Evolutionary conservation across 768 basidiomycete genomes (phyloP), one percentile per base, ranked within the genome.

Genomic region (Boletus edulis): DNA sequence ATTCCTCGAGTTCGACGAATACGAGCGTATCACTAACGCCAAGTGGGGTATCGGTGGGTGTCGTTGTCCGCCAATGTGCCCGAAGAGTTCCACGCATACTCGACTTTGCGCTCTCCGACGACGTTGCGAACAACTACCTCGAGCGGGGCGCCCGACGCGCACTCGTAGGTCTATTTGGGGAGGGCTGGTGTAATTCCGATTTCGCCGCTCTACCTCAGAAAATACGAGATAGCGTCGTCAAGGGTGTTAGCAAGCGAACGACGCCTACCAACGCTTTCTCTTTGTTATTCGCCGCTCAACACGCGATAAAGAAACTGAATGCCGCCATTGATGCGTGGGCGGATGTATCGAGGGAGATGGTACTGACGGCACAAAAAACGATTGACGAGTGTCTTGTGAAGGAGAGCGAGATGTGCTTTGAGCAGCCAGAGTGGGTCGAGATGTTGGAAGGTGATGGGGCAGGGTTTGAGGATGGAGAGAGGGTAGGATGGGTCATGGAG

Each of bases 1-100:
- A 2, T 89, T 87, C 64, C 78, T 91, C 44, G 81, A 87, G 27
- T 91, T 93, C 64, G 71, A 80, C n/a, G 84, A 86, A 57, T 92
- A 92, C 67, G 90, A 93, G 60, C 74, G 76, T 13, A 77, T 89
- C 60, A 91, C 88, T 0, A 80, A 76, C 0, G 84, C 89, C 35
- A 82, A 83, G 57, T 94, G 91, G 91, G 91, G 89, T 27, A 83
- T 84, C 0, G 88, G 87, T 3, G 91, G 91, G 1, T 94, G 92
- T 67, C 78, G 86, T 39, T 96, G 94, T n/a, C 63, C 78, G 86
- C 32, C 89, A 91, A 60, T 97, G 92, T 65, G 83, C 90, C 0
- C 77, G 86, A 10, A 81, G 95, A 11, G 85, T 84, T 0, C 91
- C 92, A 0, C 77, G 94, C 29, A 81, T 96, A 3, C 86, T 95